Evolutionary conservation across 441 rosid genomes (phyloP), one percentile per base, ranked within the genome.

Genomic region (Mallotus japonicus): DNA sequence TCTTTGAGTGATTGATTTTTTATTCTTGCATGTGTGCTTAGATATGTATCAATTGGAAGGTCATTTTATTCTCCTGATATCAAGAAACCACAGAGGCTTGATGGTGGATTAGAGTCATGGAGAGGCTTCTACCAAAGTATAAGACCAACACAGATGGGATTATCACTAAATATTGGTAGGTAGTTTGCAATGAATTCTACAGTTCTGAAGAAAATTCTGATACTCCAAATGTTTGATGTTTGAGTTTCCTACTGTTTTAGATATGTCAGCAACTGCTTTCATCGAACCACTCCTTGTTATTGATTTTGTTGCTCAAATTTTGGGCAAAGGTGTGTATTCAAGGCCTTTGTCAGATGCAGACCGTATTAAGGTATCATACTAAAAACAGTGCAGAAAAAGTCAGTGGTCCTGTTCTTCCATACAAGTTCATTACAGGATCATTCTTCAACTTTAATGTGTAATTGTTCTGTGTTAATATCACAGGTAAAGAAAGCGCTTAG

Each of bases 211-310:
- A 8, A 44, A 70, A 40, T 13, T 12, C 28, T 70, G 16, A 70
- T 12, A 16, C 7, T 44, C 50, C 4, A 6, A 70, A 44, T 55
- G 28, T 62, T 63, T 28, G 13, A 49, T 54, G 44, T 65, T 59
- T 44, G n/a, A 37, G 42, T 15, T 28, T 64, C 17, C 61, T 46
- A 6, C 19, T 28, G 1, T 6, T 47, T 37, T 6, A 92, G 97
- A 92, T 78, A 89, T 90, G 97, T 91, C 97, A 62, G 85, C 96
- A 12, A 93, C 96, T 72, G 95, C 97, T 11, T 92, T 92, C 65
- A 92, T 92, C 8, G 95, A 92, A 84, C 92, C 97, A 34, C 95
- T 92, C 37, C 95, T 92, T 0, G 96, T 92, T 50, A 81, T 89
- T 44, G 96, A 92, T 79, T 92, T 88, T 74, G 93, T 88, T 76